Percentiles rank a stretch among this genome's conserved stretches.
These are phyloP conservation scores for Hanseniaspora jakobsenii DNA, from an alignment of 805 yeast species.

Conservation along the genomic window DNA sequence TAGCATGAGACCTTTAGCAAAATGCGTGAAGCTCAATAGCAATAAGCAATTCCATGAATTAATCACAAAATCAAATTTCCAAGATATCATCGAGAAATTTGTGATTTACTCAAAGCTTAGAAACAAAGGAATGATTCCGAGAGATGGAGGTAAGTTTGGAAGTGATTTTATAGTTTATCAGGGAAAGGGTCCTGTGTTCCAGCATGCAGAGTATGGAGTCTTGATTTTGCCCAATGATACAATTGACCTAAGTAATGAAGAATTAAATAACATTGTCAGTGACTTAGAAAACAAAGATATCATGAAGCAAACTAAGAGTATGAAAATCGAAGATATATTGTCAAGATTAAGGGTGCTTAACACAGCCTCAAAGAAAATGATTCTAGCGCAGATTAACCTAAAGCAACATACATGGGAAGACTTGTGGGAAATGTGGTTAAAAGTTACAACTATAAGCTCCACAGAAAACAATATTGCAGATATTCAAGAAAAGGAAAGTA, in stretches of 20 bases:
- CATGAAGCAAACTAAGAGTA: conserved; percentile 25
- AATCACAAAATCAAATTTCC: not conserved
- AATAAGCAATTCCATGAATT: too few relatives aligned
- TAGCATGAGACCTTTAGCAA: too few relatives aligned
- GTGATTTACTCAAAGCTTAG: conserved; percentile 3
- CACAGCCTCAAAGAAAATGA: conserved; percentile 69
- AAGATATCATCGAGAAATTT: not conserved
- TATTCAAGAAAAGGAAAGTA: too few relatives aligned
- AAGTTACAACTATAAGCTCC: too few relatives aligned
- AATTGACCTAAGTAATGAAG: too few relatives aligned
- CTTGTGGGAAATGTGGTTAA: conserved; percentile 18
- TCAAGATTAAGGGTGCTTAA: conserved; percentile 70
- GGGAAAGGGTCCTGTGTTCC: conserved; percentile 86
- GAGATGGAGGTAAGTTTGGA: conserved; percentile 87
- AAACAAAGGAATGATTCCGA: conserved; percentile 77
- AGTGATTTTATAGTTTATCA: conserved; percentile 65
- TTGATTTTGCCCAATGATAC: too few relatives aligned
- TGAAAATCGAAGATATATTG: conserved; percentile 43
- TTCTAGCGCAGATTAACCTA: conserved; percentile 46
- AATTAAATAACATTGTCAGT: too few relatives aligned
- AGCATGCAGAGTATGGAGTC: conserved; percentile 81
- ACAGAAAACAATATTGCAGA: too few relatives aligned
- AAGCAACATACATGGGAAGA: not conserved
- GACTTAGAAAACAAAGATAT: too few relatives aligned
- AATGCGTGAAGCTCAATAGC: too few relatives aligned